Evolutionary conservation across 2,329 filamentous ascomycete species (phyloP).

Genomic region (Aspergillus carbonarius): DNA sequence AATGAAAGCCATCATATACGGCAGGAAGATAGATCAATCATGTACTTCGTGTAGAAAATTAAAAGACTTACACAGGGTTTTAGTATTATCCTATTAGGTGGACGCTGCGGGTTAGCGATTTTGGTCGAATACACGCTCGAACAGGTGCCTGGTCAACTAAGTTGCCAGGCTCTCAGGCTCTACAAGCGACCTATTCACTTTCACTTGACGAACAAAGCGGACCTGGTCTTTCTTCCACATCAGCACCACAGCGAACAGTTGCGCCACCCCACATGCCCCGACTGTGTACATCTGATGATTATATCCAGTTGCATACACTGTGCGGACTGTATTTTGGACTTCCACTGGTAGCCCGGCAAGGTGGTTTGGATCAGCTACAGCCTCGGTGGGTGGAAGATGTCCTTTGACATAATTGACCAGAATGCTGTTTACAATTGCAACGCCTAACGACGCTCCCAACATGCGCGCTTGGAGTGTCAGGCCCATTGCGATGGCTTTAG

Average conservation of each 20-base stretch:
- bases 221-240: conserved; percentile 20
- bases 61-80: too few relatives aligned
- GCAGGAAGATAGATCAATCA: too few relatives aligned
- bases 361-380: conserved; percentile 3
- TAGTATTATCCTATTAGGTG: too few relatives aligned
- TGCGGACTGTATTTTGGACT: conserved; percentile 7
- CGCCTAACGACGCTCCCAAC: conserved; percentile 39
- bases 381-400: conserved; percentile 3
- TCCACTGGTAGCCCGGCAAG: conserved; percentile 4
- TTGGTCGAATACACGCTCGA: too few relatives aligned
- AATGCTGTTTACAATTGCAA: conserved; percentile 36
- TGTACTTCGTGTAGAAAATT: too few relatives aligned
- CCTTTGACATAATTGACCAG: conserved; percentile 18
- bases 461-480: conserved; percentile 41
- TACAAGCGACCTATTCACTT: background rate
- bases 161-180: background rate
- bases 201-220: conserved; percentile 15
- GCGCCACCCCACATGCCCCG: conserved; percentile 15
- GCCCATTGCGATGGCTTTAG: conserved; percentile 33
- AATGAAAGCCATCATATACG: too few relatives aligned
- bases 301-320: conserved; percentile 18
- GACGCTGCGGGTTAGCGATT: too few relatives aligned
- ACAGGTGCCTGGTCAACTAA: background rate
- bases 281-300: conserved; percentile 20
- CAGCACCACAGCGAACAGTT: conserved; percentile 12